A percentile compares a stretch with the other conserved stretches of the same genome.
These are phyloP conservation scores for Citrus reticulata DNA, from an alignment of 345 rosid genomes.

Conservation along the genomic window DNA sequence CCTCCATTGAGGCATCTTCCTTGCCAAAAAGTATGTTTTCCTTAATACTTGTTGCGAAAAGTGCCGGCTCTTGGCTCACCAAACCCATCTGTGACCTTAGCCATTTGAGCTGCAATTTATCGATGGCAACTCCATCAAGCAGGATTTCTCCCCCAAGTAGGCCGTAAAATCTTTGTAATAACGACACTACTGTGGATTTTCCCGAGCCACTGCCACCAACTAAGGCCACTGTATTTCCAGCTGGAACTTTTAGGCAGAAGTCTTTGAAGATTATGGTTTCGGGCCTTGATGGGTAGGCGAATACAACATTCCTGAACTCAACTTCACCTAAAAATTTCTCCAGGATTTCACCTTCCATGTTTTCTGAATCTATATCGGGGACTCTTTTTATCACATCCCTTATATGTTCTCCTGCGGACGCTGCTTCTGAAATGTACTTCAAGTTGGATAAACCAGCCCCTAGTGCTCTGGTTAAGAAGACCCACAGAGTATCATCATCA, in stretches of 20 bases:
- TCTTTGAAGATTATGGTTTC: conserved; percentile 46
- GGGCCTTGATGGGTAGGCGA: conserved; percentile 73
- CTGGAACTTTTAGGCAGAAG: conserved; percentile 49
- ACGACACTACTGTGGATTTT: conserved; percentile 73
- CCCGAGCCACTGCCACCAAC: conserved; percentile 93
- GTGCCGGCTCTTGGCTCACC: conserved; percentile 69
- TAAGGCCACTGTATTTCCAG: conserved; percentile 69
- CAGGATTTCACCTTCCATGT: conserved; percentile 41
- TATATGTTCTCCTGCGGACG: conserved; percentile 57
- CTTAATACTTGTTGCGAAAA: conserved; percentile 63
- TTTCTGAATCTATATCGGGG: conserved; percentile 61
- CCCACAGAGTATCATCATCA: too few species aligned
- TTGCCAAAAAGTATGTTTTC: conserved; percentile 73
- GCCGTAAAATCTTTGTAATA: conserved; percentile 48
- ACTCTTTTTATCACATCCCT: conserved; percentile 56
- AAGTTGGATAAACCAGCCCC: conserved; percentile 65
- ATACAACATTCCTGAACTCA: conserved; percentile 56
- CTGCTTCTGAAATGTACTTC: conserved; percentile 64
- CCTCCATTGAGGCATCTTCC: conserved; percentile 39
- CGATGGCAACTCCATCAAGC: conserved; percentile 46
- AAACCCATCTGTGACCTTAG: conserved; percentile 68
- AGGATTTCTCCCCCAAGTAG: conserved; percentile 60
- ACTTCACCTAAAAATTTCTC: conserved; percentile 49
- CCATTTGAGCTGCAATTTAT: conserved; percentile 74
- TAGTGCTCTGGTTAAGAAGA: conserved; percentile 7